Base-by-base conservation (phyloP, 2,329 filamentous ascomycete species). In the Thyridium curvatum region DNA sequence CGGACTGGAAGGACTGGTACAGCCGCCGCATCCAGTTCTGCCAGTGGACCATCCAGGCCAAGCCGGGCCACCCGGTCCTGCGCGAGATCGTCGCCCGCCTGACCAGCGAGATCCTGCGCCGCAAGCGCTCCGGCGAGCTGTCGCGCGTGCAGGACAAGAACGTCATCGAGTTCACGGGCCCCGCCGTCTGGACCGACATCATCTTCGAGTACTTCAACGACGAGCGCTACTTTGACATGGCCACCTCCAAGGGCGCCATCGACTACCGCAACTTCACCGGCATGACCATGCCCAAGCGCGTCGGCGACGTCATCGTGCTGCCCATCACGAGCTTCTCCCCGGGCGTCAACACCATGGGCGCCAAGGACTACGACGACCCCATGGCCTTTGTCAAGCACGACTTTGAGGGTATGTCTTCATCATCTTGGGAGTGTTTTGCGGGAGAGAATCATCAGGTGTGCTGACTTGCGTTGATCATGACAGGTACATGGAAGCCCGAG, bases 301-400 rank as follows among this genome's bases (percentile, higher is more conserved):
- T 97, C 14, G 93, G 93, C 34, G 93, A 98, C 61, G 88, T 96
- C 3, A 80, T 96, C 38, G 82, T 98, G 12, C 66, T 98, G 43
- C 93, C 93, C 18, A 97, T 98, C 53, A 98, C 93, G 7, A 91
- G 89, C 62, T 98, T 98, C 69, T 95, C 89, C 53, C 93, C 93
- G 1, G 93, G 93, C 18, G 88, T 97, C 33, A 77, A 82, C 51
- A 89, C 95, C 59, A 97, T 96, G 89, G 86, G 86, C 12, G 86
- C 93, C 34, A 82, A 83, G 53, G 89, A 94, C 46, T 74, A 82
- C 32, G 88, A 96, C 50, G 84, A 97, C 58, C 88, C 89, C 1
- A 91, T 95, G 87, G 93, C 93, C 2, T 97, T 94, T 69, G 93
- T 98, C 44, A 90, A 93, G 66, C 93, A 98, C 65, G 82, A 89